Base-by-base conservation (phyloP, 129 eudicot genomes). In the Rutidosis leptorrhynchoides region DNA sequence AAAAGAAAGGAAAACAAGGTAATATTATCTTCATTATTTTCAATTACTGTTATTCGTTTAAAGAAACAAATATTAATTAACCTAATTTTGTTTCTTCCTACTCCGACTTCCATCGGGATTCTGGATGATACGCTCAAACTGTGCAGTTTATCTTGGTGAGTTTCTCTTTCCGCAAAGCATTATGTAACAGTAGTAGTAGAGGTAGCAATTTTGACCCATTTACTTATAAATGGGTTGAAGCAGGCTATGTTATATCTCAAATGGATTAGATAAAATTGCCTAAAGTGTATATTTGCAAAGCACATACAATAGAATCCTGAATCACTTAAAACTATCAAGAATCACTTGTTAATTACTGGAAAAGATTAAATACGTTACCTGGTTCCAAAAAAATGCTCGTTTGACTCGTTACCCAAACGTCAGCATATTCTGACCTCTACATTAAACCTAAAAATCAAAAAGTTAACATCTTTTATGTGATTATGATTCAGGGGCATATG, bases 1-100 rank as follows among this genome's bases (percentile, higher is more conserved):
- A 85, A 77, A 88, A 88, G 74, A 88, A 88, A 76, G 96, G 96
- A 16, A 88, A 85, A 83, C 96, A 88, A 84, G 96, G 92, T 88
- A 66, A 9, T 0, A 5, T 21, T 11, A 2, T 7, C 27, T 62
- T 12, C 25, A 5, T 10, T 28, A 16, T 8, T 49, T 25, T 17
- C 1, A 33, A 14, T 6, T 42, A 33, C 56, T n/a, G 17, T 37
- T 5, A 30, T 51, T 8, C 26, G 30, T 46, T 37, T 59, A 46
- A 1, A 30, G 48, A 3, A 24, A 32, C 15, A 58, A 22, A 32
- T 16, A 22, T 17, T 49, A 10, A 10, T 35, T 65, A 35, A 60
- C 24, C 80, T 80, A 42, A 85, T 49, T 46, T 82, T 28, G 53
- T 58, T 62, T 69, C 15, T 64, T 71, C 1, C 33, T 73, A 60